Evolutionary conservation across 2,329 filamentous ascomycete species (phyloP).

Genomic region (Pseudogymnoascus verrucosus): DNA sequence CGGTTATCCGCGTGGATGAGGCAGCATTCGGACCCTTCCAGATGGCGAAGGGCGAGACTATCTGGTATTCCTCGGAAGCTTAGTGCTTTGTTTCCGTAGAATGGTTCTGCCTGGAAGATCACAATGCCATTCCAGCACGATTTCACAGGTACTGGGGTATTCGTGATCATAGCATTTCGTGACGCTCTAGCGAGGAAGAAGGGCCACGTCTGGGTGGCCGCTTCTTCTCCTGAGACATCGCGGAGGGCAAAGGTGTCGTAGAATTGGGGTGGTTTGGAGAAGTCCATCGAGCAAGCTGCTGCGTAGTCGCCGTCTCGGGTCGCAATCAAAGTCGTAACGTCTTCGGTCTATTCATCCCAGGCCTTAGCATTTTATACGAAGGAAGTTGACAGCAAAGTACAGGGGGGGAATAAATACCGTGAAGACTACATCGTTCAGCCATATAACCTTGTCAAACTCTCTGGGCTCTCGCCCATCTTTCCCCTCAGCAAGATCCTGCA

Average conservation of each 20-base stretch:
- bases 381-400: background rate
- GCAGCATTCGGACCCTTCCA: conserved; percentile 75
- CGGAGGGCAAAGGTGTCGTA: conserved; percentile 58
- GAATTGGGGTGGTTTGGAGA: conserved; percentile 43
- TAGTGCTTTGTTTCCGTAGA: conserved; percentile 36
- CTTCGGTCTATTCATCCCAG: conserved; percentile 37
- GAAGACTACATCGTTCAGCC: conserved; percentile 57
- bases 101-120: conserved; percentile 47
- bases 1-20: conserved; percentile 60
- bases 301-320: conserved; percentile 52
- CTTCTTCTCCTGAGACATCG: conserved; percentile 43
- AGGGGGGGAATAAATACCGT: conserved; percentile 33
- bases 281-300: conserved; percentile 55
- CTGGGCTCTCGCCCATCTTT: conserved; percentile 35
- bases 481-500: conserved; percentile 38
- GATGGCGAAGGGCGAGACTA: conserved; percentile 50
- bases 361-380: background rate
- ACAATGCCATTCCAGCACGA: conserved; percentile 52
- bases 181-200: conserved; percentile 47
- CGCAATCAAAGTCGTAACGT: conserved; percentile 46
- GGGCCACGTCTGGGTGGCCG: conserved; percentile 49
- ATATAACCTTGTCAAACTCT: conserved; percentile 48
- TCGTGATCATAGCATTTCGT: conserved; percentile 43
- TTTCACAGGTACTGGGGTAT: conserved; percentile 41
- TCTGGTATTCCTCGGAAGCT: conserved; percentile 59